Percentiles rank a stretch among this genome's conserved stretches.
phyloP scores from a whole-genome alignment of 257 asterid genomes.

The Lavandula angustifolia region DNA sequence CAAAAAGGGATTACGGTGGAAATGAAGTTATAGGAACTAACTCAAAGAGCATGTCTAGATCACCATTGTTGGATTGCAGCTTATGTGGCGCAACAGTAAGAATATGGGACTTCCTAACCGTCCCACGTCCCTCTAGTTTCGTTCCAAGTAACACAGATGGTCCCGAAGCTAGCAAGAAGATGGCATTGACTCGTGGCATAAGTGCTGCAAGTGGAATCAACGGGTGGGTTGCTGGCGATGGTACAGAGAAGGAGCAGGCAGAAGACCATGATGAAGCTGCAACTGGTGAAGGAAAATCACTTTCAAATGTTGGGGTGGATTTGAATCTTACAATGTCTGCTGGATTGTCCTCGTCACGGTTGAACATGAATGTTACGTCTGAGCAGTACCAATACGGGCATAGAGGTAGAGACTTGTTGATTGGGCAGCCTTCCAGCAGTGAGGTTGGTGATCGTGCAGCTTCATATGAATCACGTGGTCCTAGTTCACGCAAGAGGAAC shows the following conservation, averaged over 20 bases:
- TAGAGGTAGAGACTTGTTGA: slow-evolving; percentile 57
- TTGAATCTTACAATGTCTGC: slow-evolving; percentile 83
- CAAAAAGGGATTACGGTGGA: slow-evolving; percentile 48
- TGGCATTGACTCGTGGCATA: slow-evolving; percentile 79
- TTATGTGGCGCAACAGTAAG: slow-evolving; percentile 97
- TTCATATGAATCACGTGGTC: slow-evolving; percentile 95
- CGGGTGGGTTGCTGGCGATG: slow-evolving; percentile 90
- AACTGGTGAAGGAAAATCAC: slow-evolving; percentile 79
- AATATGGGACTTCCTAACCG: slow-evolving; percentile 88
- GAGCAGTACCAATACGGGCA: slow-evolving; percentile 56
- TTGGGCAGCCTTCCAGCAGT: slow-evolving; percentile 88
- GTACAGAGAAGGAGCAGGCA: slow-evolving; percentile 69
- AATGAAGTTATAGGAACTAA: slow-evolving; percentile 51
- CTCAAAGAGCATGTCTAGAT: slow-evolving; percentile 75
- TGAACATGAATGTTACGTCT: slow-evolving; percentile 50
- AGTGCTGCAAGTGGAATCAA: slow-evolving; percentile 99
- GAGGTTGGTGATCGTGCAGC: slow-evolving; percentile 97
- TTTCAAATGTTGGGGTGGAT: slow-evolving; percentile 78
- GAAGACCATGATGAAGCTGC: slow-evolving; percentile 90
- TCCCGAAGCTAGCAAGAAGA: slow-evolving; percentile 89
- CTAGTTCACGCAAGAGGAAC: slow-evolving; percentile 88
- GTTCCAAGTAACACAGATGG: slow-evolving; percentile 72
- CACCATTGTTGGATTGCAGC: slow-evolving; percentile 93
- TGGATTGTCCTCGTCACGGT: slow-evolving; percentile 71
- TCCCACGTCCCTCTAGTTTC: slow-evolving; percentile 74